phyloP scores from a whole-genome alignment of 768 basidiomycete genomes.

The Russula sp. region DNA sequence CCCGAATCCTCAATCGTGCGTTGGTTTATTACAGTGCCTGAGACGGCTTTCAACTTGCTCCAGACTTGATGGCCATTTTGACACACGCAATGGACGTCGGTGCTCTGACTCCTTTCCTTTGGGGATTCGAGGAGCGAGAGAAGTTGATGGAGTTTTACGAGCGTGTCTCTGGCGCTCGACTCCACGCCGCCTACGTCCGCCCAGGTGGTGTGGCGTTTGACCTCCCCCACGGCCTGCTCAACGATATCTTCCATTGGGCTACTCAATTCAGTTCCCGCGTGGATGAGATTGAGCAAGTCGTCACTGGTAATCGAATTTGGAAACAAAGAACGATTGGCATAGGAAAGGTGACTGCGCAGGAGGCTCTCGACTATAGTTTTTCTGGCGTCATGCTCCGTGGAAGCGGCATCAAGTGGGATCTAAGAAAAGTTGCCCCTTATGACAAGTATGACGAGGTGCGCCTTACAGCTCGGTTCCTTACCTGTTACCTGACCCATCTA shows the following conservation, averaged over 20 bases:
- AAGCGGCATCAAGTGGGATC: conserved; percentile 91
- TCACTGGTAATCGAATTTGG: conserved; percentile 98
- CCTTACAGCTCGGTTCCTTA: conserved; percentile 12
- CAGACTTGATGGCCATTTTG: conserved; percentile 94
- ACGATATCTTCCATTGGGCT: conserved; percentile 97
- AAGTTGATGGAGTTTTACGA: conserved; percentile 99
- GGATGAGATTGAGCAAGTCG: conserved; percentile 97
- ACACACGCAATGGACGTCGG: conserved; percentile 98
- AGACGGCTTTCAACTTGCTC: not conserved
- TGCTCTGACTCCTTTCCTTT: conserved; percentile 96
- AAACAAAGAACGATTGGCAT: conserved; percentile 89
- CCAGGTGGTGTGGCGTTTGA: conserved; percentile 98
- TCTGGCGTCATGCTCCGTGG: conserved; percentile 96
- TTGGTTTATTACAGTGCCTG: conserved; percentile 16
- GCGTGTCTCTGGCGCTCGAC: conserved; percentile 94
- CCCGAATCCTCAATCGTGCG: conserved; percentile 88
- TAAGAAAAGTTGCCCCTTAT: conserved; percentile 87
- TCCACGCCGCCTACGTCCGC: conserved; percentile 96
- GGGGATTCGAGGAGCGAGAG: conserved; percentile 99
- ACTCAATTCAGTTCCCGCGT: conserved; percentile 88
- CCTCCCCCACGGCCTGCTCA: conserved; percentile 94
- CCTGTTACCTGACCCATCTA: conserved; percentile 27
- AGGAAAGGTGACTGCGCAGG: conserved; percentile 84
- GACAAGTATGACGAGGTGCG: conserved; percentile 90
- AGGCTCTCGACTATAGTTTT: conserved; percentile 90